Evolutionary conservation across 345 rosid genomes (phyloP), one percentile per base, ranked within the genome.

Genomic region (Corymbia maculata): DNA sequence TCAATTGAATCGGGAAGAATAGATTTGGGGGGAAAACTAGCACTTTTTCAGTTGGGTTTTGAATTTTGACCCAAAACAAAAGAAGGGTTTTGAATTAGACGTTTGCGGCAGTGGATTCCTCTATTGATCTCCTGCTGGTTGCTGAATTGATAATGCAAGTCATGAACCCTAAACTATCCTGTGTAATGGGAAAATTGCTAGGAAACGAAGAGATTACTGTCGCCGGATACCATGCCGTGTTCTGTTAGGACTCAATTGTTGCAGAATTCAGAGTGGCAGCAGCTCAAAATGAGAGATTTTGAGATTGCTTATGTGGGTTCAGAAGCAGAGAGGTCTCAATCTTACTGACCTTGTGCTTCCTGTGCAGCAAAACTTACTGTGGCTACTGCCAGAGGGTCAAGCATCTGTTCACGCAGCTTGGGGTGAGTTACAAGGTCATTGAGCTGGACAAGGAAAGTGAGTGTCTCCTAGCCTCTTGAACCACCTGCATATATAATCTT

Each of bases 321-420:
- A 70, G 13, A 36, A 36, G 47, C 47, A 36, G 47, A 70, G 24
- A 70, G 45, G 80, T 70, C 47, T 36, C 47, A 17, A 70, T 32
- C 45, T 19, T 32, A 61, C 13, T 32, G 80, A 70, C 47, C 47
- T 17, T 9, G 13, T 70, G 47, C 47, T 70, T 70, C 47, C 47
- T 50, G 85, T 85, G 89, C 97, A 96, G 98, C 88, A 95, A 96
- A 93, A 95, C 95, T 57, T 92, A 93, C 84, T 94, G 97, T 86
- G 94, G 94, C 45, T 95, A 91, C 89, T 94, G 96, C 90, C 88
- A 85, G 70, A 94, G 92, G 91, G 95, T 93, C 88, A 94, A 94
- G 93, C 93, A 93, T 93, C 87, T 95, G 89, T 88, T 94, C 87
- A 93, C 94, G 24, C 92, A 94, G 89, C 90, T 93, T 4, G 94